These are phyloP conservation scores for Eutrema japonicum DNA, from an alignment of 345 rosid species.

Conservation along the genomic window DNA sequence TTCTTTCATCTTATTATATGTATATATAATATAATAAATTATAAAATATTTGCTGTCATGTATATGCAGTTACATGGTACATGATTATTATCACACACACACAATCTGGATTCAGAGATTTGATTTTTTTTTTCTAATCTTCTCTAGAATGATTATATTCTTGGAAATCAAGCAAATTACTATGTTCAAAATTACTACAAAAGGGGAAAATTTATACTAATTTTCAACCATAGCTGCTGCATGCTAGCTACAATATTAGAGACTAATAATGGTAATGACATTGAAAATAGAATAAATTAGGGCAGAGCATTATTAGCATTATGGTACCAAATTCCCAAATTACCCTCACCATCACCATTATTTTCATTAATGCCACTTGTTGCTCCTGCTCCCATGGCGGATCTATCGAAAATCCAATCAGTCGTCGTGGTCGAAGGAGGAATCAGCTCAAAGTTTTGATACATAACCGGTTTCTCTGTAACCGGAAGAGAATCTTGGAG, in stretches of 20 bases:
- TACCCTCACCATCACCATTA: slow-evolving; percentile 24
- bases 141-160: background rate
- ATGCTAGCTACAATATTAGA: slow-evolving; percentile 29
- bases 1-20: slow-evolving; percentile 26
- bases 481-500: slow-evolving; percentile 47
- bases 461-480: slow-evolving; percentile 60
- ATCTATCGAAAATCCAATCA: slow-evolving; percentile 31
- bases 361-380: slow-evolving; percentile 32
- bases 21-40: background rate
- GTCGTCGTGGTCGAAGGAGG: slow-evolving; percentile 27
- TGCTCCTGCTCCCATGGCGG: slow-evolving; percentile 24
- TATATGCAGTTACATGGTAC: slow-evolving; percentile 15
- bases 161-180: slow-evolving; percentile 15
- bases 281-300: slow-evolving; percentile 17
- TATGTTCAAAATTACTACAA: slow-evolving; percentile 24
- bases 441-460: slow-evolving; percentile 60
- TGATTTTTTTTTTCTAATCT: background rate
- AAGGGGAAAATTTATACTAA: background rate
- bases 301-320: slow-evolving; percentile 24
- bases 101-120: background rate
- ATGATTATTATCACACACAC: slow-evolving; percentile 6
- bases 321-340: slow-evolving; percentile 30
- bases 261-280: slow-evolving; percentile 22
- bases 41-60: background rate
- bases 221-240: slow-evolving; percentile 28